phyloP scores from a whole-genome alignment of 1,139 yeast species.

The Kluyveromyces sp. region DNA sequence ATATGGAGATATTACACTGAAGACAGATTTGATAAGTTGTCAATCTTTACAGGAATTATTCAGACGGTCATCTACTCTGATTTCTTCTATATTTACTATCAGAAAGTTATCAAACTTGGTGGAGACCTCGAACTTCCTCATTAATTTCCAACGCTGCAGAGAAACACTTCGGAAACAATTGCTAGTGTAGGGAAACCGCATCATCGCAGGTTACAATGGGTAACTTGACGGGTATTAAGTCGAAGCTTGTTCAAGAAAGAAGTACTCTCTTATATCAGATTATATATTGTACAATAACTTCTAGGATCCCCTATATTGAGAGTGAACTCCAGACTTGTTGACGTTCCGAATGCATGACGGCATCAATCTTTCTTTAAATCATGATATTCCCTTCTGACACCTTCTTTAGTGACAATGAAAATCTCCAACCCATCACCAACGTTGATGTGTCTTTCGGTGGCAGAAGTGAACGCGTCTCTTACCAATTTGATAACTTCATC shows the following conservation, averaged over 20 bases:
- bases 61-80: conserved; percentile 89
- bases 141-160: conserved; percentile 28
- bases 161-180: not conserved
- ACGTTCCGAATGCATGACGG: too few species aligned
- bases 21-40: conserved; percentile 60
- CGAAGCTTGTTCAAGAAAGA: not conserved
- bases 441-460: conserved; percentile 96
- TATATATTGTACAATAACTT: conserved; percentile 2
- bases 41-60: conserved; percentile 70
- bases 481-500: conserved; percentile 86
- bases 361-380: conserved; percentile 81
- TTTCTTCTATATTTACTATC: conserved; percentile 87
- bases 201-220: too few species aligned
- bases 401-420: conserved; percentile 85
- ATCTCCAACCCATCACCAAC: conserved; percentile 96
- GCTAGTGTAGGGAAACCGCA: not conserved
- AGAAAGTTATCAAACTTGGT: conserved; percentile 67
- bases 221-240: too few species aligned
- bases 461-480: conserved; percentile 89
- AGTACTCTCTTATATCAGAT: not conserved
- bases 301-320: not conserved
- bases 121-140: conserved; percentile 75
- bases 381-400: conserved; percentile 73
- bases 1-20: conserved; percentile 73
- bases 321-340: not conserved